Evolutionary conservation across 1,284 basidiomycete genomes (phyloP).

Genomic region (Laetiporus sulphureus): DNA sequence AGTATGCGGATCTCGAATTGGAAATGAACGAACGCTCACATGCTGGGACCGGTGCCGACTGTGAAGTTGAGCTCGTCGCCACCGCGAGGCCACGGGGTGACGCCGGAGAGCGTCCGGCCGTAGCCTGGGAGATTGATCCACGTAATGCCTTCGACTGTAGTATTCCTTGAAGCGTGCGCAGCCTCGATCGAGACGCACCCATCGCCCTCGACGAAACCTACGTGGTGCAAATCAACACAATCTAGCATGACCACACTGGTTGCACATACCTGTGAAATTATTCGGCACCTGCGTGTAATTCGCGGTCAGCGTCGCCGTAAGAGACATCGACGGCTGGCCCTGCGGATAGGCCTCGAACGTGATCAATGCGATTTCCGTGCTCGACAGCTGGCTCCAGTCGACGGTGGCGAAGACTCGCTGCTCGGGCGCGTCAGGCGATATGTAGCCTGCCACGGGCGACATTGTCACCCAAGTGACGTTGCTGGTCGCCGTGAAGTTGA

Average conservation of each 20-base stretch:
- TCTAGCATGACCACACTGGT: background rate
- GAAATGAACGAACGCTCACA: conserved; percentile 32
- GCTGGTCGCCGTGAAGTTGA: conserved; percentile 45
- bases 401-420: conserved; percentile 49
- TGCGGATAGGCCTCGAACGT: conserved; percentile 40
- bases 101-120: conserved; percentile 50
- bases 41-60: conserved; percentile 51
- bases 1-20: background rate
- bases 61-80: conserved; percentile 47
- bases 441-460: conserved; percentile 38
- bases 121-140: conserved; percentile 58
- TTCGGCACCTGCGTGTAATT: conserved; percentile 30
- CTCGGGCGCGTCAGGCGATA: conserved; percentile 44
- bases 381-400: conserved; percentile 52
- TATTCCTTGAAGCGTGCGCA: conserved; percentile 47
- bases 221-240: background rate
- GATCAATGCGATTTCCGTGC: conserved; percentile 35
- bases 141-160: conserved; percentile 40
- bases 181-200: conserved; percentile 63
- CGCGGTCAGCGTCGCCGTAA: conserved; percentile 35
- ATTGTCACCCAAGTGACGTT: conserved; percentile 52
- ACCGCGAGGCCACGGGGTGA: conserved; percentile 55
- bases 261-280: conserved; percentile 41
- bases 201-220: conserved; percentile 59
- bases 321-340: conserved; percentile 29